Evolutionary conservation across 2,329 filamentous ascomycete genomes (phyloP).

Genomic region (Phaeoacremonium minimum): DNA sequence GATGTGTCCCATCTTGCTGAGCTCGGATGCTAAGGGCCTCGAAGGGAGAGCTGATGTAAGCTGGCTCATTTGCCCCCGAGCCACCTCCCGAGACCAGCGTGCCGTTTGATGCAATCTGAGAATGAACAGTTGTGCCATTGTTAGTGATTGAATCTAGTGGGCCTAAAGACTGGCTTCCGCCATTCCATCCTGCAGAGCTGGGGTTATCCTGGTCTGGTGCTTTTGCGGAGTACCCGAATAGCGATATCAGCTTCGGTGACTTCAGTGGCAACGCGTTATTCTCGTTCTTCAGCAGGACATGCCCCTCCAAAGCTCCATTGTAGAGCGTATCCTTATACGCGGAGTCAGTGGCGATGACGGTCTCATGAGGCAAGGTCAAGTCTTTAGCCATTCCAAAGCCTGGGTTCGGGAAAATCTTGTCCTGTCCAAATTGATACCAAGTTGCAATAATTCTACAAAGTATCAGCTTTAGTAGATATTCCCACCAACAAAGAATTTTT

Average conservation of each 20-base stretch:
- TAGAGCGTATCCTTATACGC: slow-evolving; percentile 35
- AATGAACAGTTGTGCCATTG: slow-evolving; percentile 6
- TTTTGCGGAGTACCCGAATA: slow-evolving; percentile 58
- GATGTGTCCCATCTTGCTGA: slow-evolving; percentile 43
- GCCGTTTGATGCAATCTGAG: slow-evolving; percentile 33
- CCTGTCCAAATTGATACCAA: slow-evolving; percentile 53
- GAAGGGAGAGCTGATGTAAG: slow-evolving; percentile 43
- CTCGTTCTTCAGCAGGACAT: slow-evolving; percentile 60
- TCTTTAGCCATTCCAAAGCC: slow-evolving; percentile 49
- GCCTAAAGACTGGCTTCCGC: slow-evolving; percentile 32
- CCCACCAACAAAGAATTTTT: neutral
- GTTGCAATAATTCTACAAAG: slow-evolving; percentile 38
- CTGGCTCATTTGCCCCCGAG: slow-evolving; percentile 36
- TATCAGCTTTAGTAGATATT: neutral
- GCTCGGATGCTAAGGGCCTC: slow-evolving; percentile 45
- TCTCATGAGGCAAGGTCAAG: slow-evolving; percentile 42
- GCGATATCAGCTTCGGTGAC: slow-evolving; percentile 43
- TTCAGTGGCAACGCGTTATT: slow-evolving; percentile 51
- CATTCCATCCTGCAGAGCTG: slow-evolving; percentile 28
- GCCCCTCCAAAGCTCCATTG: slow-evolving; percentile 55
- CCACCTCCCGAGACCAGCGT: slow-evolving; percentile 39
- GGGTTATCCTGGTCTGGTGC: slow-evolving; percentile 38
- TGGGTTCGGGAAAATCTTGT: slow-evolving; percentile 37
- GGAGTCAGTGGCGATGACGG: slow-evolving; percentile 50
- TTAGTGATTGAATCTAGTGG: slow-evolving; percentile 18